phyloP scores from a whole-genome alignment of 2,329 filamentous ascomycete species.

The Ambrosiella cleistominuta region DNA sequence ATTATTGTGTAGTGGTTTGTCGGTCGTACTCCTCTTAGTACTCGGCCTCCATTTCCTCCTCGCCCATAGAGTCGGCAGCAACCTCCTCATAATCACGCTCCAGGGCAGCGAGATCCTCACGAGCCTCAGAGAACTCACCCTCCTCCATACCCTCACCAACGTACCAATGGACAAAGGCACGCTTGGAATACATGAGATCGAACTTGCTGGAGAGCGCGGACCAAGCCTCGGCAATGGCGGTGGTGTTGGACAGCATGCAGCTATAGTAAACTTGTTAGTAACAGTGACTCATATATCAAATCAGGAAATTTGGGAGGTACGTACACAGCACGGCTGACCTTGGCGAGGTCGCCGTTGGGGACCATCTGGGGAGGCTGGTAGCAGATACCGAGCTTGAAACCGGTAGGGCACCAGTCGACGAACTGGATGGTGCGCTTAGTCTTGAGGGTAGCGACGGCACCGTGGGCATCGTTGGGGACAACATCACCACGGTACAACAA shows the following conservation, averaged over 20 bases:
- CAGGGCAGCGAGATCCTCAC: conserved; percentile 92
- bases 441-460: conserved; percentile 88
- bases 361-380: conserved; percentile 95
- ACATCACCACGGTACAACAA: conserved; percentile 97
- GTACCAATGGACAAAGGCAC: conserved; percentile 99
- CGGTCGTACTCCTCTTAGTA: conserved; percentile 42
- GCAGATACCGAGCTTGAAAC: conserved; percentile 99
- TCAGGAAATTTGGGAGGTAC: conserved; percentile 22
- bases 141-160: conserved; percentile 99
- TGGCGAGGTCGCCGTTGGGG: conserved; percentile 90
- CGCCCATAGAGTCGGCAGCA: conserved; percentile 80
- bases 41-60: conserved; percentile 75
- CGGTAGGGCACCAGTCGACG: conserved; percentile 99
- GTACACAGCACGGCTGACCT: conserved; percentile 96
- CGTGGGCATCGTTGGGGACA: conserved; percentile 88
- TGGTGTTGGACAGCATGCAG: conserved; percentile 98
- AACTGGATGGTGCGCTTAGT: conserved; percentile 99
- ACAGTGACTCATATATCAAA: neutral
- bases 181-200: conserved; percentile 99
- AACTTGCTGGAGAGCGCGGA: conserved; percentile 93
- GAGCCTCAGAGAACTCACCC: conserved; percentile 97
- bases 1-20: conserved; percentile 6
- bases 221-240: conserved; percentile 96
- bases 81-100: conserved; percentile 99
- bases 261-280: conserved; percentile 23